A percentile compares a stretch with the other conserved stretches of the same genome.
Conservation (phyloP, 2,329 filamentous ascomycete species). For the Chaetomium strumarium region DNA sequence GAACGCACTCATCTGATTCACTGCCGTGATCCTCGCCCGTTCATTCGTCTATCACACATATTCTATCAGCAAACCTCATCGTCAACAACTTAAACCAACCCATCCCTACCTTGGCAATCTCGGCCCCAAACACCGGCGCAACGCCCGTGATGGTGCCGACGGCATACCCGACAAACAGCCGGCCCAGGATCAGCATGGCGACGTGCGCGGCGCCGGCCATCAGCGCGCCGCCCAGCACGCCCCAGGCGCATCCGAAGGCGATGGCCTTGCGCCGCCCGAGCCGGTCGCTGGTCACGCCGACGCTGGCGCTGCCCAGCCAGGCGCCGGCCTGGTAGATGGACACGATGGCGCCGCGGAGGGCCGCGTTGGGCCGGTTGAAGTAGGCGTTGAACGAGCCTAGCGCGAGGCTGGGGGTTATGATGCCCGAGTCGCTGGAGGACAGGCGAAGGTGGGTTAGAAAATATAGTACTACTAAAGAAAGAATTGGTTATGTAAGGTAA, state of each 20-base stretch:
- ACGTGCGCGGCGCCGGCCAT: constrained; percentile 39
- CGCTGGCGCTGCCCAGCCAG: constrained; percentile 37
- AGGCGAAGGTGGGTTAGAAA: neutral
- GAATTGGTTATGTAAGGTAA: neutral
- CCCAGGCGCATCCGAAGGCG: constrained; percentile 36
- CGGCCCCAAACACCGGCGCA: constrained; percentile 36
- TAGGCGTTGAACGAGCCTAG: constrained; percentile 32
- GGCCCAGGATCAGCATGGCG: constrained; percentile 36
- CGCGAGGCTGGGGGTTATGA: constrained; percentile 37
- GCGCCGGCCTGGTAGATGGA: constrained; percentile 37
- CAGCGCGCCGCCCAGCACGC: constrained; percentile 33
- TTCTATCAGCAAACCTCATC: no score
- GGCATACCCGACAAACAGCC: constrained; percentile 34
- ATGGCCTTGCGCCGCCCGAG: constrained; percentile 36
- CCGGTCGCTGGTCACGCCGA: constrained; percentile 34
- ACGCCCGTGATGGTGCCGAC: constrained; percentile 38
- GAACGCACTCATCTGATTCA: constrained; percentile 38
- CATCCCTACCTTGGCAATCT: constrained; percentile 34
- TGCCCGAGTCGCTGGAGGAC: constrained; percentile 34
- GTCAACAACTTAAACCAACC: neutral
- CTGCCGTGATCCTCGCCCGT: constrained; percentile 35
- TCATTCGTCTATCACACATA: constrained; percentile 31
- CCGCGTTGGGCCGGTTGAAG: constrained; percentile 32
- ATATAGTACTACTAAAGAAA: no score
- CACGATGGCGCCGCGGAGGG: constrained; percentile 35